Evolutionary conservation across 345 rosid genomes (phyloP), one percentile per base, ranked within the genome.

Genomic region (Aquilaria malaccensis): DNA sequence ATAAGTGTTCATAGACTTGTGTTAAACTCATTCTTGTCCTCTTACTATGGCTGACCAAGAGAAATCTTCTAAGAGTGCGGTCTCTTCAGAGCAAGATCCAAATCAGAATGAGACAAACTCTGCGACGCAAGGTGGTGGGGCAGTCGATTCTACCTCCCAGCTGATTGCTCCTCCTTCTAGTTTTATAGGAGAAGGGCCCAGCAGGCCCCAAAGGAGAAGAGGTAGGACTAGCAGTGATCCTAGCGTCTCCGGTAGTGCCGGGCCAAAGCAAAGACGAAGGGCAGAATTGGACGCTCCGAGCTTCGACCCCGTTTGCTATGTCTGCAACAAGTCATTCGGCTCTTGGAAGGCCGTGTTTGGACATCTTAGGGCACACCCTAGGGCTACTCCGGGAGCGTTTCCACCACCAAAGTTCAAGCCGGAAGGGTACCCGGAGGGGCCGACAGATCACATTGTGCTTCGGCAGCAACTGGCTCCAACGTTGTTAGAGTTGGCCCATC

Each of bases 321-420:
- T 63, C 3, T 63, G 66, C 14, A 4, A 13, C 9, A 52, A 13
- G 37, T 0, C 7, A 0, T 63, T 53, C 30, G 13, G 6, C 1
- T 52, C 66, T 11, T 63, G 66, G 66, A 63, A 53, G 45, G 66
- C 51, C 2, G 58, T 63, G 51, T 63, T 63, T 11, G 66, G 66
- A 2, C 66, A 63, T 52, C 50, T 63, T 1, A 63, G 58, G 31
- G 30, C 66, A 50, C 66, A 63, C 11, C 41, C 0, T 3, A 63
- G 66, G 51, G 4, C 14, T 13, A 52, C 43, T 30, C 66, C 58
- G 2, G 66, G 66, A n/a, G 66, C 66, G 9, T 63, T 63, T 9
- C 66, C 66, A 6, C 66, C 66, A 2, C 66, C 66, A 13, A 6
- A 22, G n/a, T 63, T 63, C 45, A 53, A 56, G 10, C 58, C 66